Conservation (phyloP, 2,329 filamentous ascomycete species). For the Pyrenophora teres region DNA sequence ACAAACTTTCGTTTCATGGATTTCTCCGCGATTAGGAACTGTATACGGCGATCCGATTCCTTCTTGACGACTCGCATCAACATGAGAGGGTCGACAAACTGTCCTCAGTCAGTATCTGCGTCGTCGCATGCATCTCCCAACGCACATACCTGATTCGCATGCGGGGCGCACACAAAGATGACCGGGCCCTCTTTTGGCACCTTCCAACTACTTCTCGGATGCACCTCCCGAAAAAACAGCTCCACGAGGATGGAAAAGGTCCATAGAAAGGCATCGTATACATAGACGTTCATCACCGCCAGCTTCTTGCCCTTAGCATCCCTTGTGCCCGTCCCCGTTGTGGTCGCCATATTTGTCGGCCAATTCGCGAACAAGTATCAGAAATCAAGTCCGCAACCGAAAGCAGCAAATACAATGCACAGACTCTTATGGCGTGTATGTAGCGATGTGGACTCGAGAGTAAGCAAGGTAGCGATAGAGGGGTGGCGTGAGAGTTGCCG, state of each 20-base stretch:
- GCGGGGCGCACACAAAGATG: slow-evolving; percentile 93
- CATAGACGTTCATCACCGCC: slow-evolving; percentile 68
- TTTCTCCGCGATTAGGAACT: slow-evolving; percentile 92
- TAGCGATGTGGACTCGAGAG: slow-evolving; percentile 13
- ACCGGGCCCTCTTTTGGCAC: slow-evolving; percentile 86
- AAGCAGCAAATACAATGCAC: background rate
- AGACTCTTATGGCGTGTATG: slow-evolving; percentile 10
- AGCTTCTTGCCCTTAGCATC: slow-evolving; percentile 41
- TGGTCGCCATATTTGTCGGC: background rate
- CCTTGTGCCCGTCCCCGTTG: slow-evolving; percentile 18
- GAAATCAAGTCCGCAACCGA: no score
- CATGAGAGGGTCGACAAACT: slow-evolving; percentile 96
- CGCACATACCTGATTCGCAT: slow-evolving; percentile 69
- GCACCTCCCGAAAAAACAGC: slow-evolving; percentile 97
- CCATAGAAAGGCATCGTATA: slow-evolving; percentile 79
- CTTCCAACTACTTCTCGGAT: slow-evolving; percentile 93
- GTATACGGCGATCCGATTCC: slow-evolving; percentile 85
- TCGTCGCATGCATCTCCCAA: slow-evolving; percentile 1
- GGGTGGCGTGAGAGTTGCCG: slow-evolving; percentile 12
- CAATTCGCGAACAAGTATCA: no score
- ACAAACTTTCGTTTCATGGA: slow-evolving; percentile 90
- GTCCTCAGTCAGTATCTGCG: slow-evolving; percentile 14
- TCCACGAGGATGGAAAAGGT: slow-evolving; percentile 83
- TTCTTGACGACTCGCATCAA: slow-evolving; percentile 87
- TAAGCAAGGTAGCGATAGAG: slow-evolving; percentile 18